phyloP scores from a whole-genome alignment of 176 grass and related monocot genomes.

The Ensete glaucum region DNA sequence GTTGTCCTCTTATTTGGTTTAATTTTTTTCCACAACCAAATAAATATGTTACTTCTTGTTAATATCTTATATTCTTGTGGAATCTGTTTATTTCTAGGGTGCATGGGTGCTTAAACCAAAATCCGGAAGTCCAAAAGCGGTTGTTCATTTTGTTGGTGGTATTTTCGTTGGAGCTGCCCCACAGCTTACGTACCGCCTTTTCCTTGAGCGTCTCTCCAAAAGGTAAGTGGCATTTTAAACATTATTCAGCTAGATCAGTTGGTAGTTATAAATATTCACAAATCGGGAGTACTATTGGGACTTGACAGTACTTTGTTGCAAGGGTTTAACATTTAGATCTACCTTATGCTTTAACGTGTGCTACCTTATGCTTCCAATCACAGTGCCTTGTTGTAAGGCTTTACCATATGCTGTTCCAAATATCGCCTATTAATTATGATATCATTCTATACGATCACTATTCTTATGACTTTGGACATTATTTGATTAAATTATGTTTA shows the following conservation, averaged over 20 bases:
- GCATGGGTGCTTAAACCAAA: slow-evolving; percentile 80
- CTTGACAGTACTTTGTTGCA: neutral
- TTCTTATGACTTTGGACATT: neutral
- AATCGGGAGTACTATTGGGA: neutral
- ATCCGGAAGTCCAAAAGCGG: slow-evolving; percentile 33
- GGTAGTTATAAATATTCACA: neutral
- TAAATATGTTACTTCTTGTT: neutral
- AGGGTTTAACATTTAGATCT: neutral
- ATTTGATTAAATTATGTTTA: slow-evolving; percentile 1
- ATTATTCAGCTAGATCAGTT: neutral
- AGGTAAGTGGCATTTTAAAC: slow-evolving; percentile 33
- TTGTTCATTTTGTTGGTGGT: slow-evolving; percentile 82
- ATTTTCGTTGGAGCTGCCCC: slow-evolving; percentile 93
- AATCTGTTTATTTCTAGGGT: slow-evolving; percentile 42
- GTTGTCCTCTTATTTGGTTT: neutral
- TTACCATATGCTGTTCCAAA: neutral
- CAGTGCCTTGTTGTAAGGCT: neutral
- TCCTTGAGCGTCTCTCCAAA: slow-evolving; percentile 69
- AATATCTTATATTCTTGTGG: neutral
- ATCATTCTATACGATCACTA: neutral
- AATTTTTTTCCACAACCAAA: neutral
- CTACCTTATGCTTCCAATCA: neutral
- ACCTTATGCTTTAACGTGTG: neutral
- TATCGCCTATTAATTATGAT: neutral
- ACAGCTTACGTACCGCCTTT: slow-evolving; percentile 87